These are phyloP conservation scores for Trichoderma endophyticum DNA, from an alignment of 2,329 filamentous ascomycete genomes.

Conservation along the genomic window DNA sequence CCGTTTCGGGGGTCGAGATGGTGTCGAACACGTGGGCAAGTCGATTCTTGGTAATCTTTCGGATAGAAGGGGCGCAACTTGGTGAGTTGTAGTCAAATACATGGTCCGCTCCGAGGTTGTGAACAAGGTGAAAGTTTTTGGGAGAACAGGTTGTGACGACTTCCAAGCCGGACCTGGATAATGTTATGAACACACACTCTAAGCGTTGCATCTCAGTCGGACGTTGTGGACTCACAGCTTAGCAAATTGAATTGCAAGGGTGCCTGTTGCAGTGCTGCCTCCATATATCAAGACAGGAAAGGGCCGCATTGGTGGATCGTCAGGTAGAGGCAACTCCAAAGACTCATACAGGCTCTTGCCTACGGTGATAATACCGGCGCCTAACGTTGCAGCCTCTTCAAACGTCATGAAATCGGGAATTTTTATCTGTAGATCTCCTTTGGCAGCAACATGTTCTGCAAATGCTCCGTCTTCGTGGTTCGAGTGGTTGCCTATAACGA, in stretches of 20 bases:
- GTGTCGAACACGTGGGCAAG: conserved; percentile 10
- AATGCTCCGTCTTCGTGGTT: conserved; percentile 44
- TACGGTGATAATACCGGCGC: conserved; percentile 41
- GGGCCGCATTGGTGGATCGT: conserved; percentile 33
- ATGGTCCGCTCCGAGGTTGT: conserved; percentile 42
- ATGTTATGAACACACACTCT: not conserved
- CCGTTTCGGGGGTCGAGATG: conserved; percentile 17
- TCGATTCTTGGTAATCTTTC: conserved; percentile 7
- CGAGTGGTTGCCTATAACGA: conserved; percentile 5
- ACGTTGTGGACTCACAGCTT: conserved; percentile 26
- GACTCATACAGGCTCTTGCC: conserved; percentile 42
- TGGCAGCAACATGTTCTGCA: conserved; percentile 38
- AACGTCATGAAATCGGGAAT: conserved; percentile 44
- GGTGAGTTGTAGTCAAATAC: conserved; percentile 46
- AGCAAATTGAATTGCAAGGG: conserved; percentile 47
- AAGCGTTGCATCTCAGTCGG: not conserved
- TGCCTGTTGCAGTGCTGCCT: conserved; percentile 53
- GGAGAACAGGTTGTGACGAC: conserved; percentile 41
- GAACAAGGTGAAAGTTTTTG: conserved; percentile 35
- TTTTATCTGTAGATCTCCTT: conserved; percentile 41
- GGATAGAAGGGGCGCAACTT: conserved; percentile 26
- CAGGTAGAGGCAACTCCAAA: conserved; percentile 46
- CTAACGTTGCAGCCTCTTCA: conserved; percentile 45
- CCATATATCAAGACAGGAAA: conserved; percentile 45
- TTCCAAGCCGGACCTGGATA: conserved; percentile 33